These are phyloP conservation scores for Solanum hybrid DNA, from an alignment of 305 asterid species.

Conservation along the genomic window DNA sequence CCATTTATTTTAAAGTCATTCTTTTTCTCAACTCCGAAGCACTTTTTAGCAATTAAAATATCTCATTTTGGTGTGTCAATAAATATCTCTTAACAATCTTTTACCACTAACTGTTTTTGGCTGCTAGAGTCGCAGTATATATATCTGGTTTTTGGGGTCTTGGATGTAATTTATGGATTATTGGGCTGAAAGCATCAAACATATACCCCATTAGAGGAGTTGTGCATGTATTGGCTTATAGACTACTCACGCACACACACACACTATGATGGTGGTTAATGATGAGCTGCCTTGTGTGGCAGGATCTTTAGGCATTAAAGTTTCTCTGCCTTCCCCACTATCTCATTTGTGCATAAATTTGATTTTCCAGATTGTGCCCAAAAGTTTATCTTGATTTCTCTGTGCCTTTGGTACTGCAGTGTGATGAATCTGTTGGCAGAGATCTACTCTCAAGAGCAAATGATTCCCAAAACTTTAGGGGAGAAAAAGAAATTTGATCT, in stretches of 20 bases:
- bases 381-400: conserved; percentile 15
- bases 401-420: conserved; percentile 44
- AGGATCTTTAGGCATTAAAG: background rate
- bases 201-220: background rate
- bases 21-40: background rate
- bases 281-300: background rate
- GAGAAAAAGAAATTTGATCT: conserved; percentile 67
- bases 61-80: background rate
- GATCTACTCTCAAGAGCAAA: conserved; percentile 92
- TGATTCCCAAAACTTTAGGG: conserved; percentile 74
- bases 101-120: background rate
- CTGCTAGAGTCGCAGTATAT: background rate
- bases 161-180: background rate
- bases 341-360: background rate
- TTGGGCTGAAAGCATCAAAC: background rate
- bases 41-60: background rate
- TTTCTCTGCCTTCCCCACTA: background rate
- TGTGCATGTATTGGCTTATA: background rate
- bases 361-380: background rate
- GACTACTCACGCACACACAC: background rate
- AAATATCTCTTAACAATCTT: background rate
- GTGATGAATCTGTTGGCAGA: conserved; percentile 98
- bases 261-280: background rate
- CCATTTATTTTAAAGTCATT: background rate
- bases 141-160: background rate